Evolutionary conservation across 2,329 filamentous ascomycete genomes (phyloP).

Genomic region (Phyllosticta citriasiana): DNA sequence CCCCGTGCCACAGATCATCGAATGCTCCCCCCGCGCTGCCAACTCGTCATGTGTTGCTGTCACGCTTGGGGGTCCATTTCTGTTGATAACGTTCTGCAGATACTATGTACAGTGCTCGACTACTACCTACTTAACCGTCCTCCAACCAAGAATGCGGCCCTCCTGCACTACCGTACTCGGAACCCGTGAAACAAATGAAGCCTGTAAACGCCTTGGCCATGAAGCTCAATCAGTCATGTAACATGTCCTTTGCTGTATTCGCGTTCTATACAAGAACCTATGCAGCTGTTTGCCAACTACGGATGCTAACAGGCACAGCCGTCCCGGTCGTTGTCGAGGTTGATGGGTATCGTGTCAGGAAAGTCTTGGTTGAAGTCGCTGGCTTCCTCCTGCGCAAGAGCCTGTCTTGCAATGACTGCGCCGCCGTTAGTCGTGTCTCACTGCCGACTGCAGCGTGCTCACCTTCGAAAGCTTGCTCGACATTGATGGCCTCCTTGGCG

Average conservation of each 20-base stretch:
- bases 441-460: slow-evolving; percentile 12
- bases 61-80: neutral
- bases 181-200: neutral
- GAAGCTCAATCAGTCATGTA: slow-evolving; percentile 16
- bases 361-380: slow-evolving; percentile 97
- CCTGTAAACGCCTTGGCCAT: slow-evolving; percentile 10
- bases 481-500: slow-evolving; percentile 96
- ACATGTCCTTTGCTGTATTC: slow-evolving; percentile 10
- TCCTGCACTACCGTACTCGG: neutral
- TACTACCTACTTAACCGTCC: neutral
- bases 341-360: slow-evolving; percentile 95
- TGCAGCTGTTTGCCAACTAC: slow-evolving; percentile 3
- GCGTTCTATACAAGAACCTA: slow-evolving; percentile 11
- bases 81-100: neutral
- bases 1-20: neutral
- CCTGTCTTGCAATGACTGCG: slow-evolving; percentile 88
- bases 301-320: slow-evolving; percentile 74
- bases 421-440: slow-evolving; percentile 30
- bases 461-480: slow-evolving; percentile 74
- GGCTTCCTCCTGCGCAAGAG: slow-evolving; percentile 90
- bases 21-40: neutral
- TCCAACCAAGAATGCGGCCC: slow-evolving; percentile 4
- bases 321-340: slow-evolving; percentile 86
- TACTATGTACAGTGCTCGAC: slow-evolving; percentile 4
- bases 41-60: neutral